Base-by-base conservation (phyloP, 1,284 basidiomycete genomes). In the Rhodotorula sp. region DNA sequence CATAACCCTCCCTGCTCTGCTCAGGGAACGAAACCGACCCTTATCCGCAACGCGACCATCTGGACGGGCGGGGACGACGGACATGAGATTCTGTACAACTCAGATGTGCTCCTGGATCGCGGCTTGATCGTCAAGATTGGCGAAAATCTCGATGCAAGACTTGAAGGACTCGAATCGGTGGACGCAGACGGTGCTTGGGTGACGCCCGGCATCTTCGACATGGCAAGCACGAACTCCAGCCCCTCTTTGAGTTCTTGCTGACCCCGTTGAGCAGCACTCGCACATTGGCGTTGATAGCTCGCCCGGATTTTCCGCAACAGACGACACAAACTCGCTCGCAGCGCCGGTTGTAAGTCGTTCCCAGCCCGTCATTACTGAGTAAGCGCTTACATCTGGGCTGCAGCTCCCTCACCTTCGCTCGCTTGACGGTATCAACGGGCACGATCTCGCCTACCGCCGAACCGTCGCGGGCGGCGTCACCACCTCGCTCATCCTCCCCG, bases 11-110 rank as follows among this genome's bases (percentile, higher is more conserved):
- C 10, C 50, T 13, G 10, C 26, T 34, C 16, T 50, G 0, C 18
- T 18, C 48, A 69, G 71, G 65, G 59, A 0, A 69, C 70, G 6
- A n/a, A 16, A 7, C 64, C 62, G 7, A 57, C 52, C 34, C 44
- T 88, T 75, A 87, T 94, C 74, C 84, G 84, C 78, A 92, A 94
- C 78, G 90, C 87, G 3, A 87, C 86, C 0, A 84, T 95, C 26
- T 91, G 91, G 84, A 92, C 89, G 0, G 91, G 91, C 26, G 85
- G 84, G 56, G 80, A 86, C 47, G 85, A 87, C 61, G 88, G 87
- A 9, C 85, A 84, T 26, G 86, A 89, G 74, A 81, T 89, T 48
- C 78, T 90, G 26, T 80, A 84, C 37, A 88, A 76, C 9, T 75
- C 76, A 11, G 81, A 79, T 34, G 71, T 85, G 13, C 78, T 81